Evolutionary conservation across 2,329 filamentous ascomycete species (phyloP), one percentile per base, ranked within the genome.

Genomic region (Arthrinium phaeospermum): DNA sequence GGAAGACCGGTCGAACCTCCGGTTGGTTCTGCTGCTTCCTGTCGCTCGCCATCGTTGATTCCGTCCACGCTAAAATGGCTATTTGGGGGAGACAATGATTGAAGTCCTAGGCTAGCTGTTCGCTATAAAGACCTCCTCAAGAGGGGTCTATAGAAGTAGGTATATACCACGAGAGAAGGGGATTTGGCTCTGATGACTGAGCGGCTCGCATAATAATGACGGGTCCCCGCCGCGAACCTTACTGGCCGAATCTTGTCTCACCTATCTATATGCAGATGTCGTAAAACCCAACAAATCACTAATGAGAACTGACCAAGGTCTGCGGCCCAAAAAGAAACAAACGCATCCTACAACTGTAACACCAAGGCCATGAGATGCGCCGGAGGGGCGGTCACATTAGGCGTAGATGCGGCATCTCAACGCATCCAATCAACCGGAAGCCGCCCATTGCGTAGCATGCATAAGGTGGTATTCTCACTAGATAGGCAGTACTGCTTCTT

Each of bases 71-170:
- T 12, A 6, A n/a, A 24, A 6, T 12, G 57, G 19, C 10, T 3
- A 3, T n/a, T 4, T n/a, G n/a, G 14, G 19, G n/a, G 19, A 41
- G 19, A 41, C 8, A 8, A 14, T 64, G 57, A n/a, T 41, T n/a
- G 57, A 6, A 2, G 12, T 22, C 3, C 4, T 19, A 8, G 1
- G 0, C 4, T 19, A 8, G 1, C n/a, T 4, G 57, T 19, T n/a
- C 10, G 10, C 2, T 37, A 22, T 14, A 3, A 30, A 30, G 4
- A n/a, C 6, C 41, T 41, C 13, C 24, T 41, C 37, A 41, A 41
- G 7, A 7, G 1, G 6, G 37, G 37, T 30, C 37, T 22, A 14
- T 4, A 3, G n/a, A 37, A 30, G 7, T 30, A n/a, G 22, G 13
- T 57, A 16, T 27, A 10, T 30, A n/a, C 10, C 37, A 22, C 4